Conservation (phyloP, 805 yeast species). For the Zygoascus ofunaensis region DNA sequence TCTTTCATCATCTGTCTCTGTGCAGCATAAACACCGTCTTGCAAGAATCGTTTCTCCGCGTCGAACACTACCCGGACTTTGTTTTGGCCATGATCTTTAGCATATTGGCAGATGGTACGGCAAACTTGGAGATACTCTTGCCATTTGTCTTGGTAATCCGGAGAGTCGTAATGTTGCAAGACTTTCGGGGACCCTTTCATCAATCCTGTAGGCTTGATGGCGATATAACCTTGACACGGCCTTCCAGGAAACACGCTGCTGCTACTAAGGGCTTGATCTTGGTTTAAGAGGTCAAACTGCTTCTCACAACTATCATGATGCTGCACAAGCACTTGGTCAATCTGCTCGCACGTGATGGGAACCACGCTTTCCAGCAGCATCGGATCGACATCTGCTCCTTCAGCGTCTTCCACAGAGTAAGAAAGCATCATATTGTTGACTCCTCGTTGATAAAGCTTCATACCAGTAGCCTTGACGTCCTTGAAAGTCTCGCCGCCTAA, state of each 20-base stretch:
- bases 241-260: too few relatives aligned
- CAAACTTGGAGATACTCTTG: slow-evolving; percentile 57
- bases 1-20: slow-evolving; percentile 71
- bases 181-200: slow-evolving; percentile 68
- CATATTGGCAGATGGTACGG: slow-evolving; percentile 48
- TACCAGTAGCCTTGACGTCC: slow-evolving; percentile 66
- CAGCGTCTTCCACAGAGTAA: slow-evolving; percentile 86
- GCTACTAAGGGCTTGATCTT: neutral
- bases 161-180: slow-evolving; percentile 49
- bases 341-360: slow-evolving; percentile 42
- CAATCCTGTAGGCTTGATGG: slow-evolving; percentile 88
- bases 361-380: slow-evolving; percentile 25
- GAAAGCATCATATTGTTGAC: slow-evolving; percentile 94
- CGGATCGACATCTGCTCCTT: slow-evolving; percentile 33
- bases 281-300: slow-evolving; percentile 11
- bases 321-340: slow-evolving; percentile 53
- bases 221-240: slow-evolving; percentile 86
- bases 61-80: slow-evolving; percentile 64
- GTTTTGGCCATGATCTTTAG: slow-evolving; percentile 31
- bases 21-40: slow-evolving; percentile 82
- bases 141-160: slow-evolving; percentile 44
- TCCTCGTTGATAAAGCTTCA: slow-evolving; percentile 57
- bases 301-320: slow-evolving; percentile 34
- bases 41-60: slow-evolving; percentile 85
- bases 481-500: slow-evolving; percentile 79